phyloP scores from a whole-genome alignment of 169 alveolate genomes.

The Fabrea salina region DNA sequence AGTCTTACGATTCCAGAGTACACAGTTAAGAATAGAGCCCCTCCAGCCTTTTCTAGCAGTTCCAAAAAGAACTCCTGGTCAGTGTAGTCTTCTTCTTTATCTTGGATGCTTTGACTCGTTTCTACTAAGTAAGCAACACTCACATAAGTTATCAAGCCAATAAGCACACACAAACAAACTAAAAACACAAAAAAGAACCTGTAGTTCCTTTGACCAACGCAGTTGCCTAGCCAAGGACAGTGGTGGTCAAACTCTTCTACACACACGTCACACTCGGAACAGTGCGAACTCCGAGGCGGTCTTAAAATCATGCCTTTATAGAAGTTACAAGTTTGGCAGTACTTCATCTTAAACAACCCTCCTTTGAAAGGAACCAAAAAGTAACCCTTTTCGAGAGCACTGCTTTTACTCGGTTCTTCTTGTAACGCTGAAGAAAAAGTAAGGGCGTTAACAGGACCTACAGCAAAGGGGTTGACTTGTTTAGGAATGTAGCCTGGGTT shows the following conservation, averaged over 20 bases:
- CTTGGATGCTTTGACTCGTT: not conserved
- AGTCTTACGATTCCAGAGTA: not conserved
- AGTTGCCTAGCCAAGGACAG: conserved; percentile 93
- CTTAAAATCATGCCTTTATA: conserved; percentile 44
- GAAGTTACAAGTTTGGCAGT: conserved; percentile 66
- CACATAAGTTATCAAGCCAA: not conserved
- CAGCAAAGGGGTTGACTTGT: conserved; percentile 9
- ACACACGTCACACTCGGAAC: conserved; percentile 89
- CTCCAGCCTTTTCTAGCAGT: conserved; percentile 3
- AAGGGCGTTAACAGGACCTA: conserved; percentile 4
- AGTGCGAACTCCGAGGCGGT: conserved; percentile 92
- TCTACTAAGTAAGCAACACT: not conserved
- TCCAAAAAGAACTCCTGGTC: not conserved
- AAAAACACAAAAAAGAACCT: conserved; percentile 35
- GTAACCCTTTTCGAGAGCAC: not conserved
- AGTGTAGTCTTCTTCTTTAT: not conserved
- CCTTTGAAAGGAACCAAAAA: not conserved
- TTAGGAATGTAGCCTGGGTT: conserved; percentile 22
- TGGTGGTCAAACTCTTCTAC: conserved; percentile 94
- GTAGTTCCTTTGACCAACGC: conserved; percentile 86
- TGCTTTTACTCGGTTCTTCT: not conserved
- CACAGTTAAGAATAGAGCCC: not conserved
- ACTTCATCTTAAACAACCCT: not conserved
- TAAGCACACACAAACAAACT: not conserved
- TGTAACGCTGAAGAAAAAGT: not conserved